Percentiles rank a stretch among this genome's conserved stretches.
phyloP scores from a whole-genome alignment of 2,329 filamentous ascomycete species.

The Aciculosporium take region DNA sequence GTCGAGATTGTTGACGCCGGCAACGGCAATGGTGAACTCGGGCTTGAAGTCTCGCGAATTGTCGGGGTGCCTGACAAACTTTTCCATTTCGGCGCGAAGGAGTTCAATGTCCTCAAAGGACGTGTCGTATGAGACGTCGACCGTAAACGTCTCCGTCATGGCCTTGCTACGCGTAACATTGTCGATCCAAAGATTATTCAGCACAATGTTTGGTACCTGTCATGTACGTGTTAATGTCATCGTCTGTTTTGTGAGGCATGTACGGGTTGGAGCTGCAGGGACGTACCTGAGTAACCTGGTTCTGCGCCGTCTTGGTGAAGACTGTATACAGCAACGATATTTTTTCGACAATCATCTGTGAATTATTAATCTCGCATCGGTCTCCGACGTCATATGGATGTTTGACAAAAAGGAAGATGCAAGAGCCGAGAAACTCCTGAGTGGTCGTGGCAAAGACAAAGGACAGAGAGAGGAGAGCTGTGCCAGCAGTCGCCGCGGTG shows the following conservation, averaged over 20 bases:
- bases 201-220: conserved; percentile 75
- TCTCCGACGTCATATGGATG: conserved; percentile 95
- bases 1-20: conserved; percentile 69
- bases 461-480: conserved; percentile 83
- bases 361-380: conserved; percentile 63
- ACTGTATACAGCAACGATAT: conserved; percentile 90
- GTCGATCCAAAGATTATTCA: conserved; percentile 90
- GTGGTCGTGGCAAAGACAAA: conserved; percentile 89
- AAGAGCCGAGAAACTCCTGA: conserved; percentile 93
- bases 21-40: conserved; percentile 65
- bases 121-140: conserved; percentile 77
- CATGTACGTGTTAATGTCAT: conserved; percentile 20
- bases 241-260: neutral
- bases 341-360: conserved; percentile 72
- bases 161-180: conserved; percentile 83
- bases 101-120: conserved; percentile 79
- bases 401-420: conserved; percentile 97
- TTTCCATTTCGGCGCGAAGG: conserved; percentile 69
- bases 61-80: conserved; percentile 68
- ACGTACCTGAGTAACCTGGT: conserved; percentile 52
- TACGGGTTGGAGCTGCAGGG: neutral
- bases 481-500: conserved; percentile 79
- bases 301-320: conserved; percentile 69
- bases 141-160: conserved; percentile 72
- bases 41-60: conserved; percentile 86